A percentile compares a stretch with the other conserved stretches of the same genome.
These are phyloP conservation scores for Acrocalymma vagum DNA, from an alignment of 2,329 filamentous ascomycete genomes.

Conservation along the genomic window DNA sequence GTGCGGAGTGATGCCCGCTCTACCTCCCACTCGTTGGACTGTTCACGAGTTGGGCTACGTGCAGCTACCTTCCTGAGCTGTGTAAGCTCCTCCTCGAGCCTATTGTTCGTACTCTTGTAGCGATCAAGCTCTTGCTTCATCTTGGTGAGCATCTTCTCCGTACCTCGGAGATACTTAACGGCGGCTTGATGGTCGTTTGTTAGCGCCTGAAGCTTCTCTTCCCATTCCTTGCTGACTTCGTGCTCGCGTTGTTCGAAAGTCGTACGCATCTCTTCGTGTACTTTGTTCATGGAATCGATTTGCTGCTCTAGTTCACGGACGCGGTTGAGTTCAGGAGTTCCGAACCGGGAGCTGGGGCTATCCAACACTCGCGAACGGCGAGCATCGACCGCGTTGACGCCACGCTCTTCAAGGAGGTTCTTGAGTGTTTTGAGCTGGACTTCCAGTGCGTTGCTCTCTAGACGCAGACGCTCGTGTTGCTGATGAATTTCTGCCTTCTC, in stretches of 20 bases:
- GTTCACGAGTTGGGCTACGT: constrained; percentile 50
- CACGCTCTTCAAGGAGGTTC: constrained; percentile 88
- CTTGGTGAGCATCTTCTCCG: constrained; percentile 98
- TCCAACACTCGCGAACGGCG: constrained; percentile 76
- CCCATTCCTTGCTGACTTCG: constrained; percentile 87
- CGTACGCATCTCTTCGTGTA: constrained; percentile 85
- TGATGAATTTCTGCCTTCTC: constrained; percentile 84
- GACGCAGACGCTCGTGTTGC: constrained; percentile 83
- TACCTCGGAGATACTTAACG: constrained; percentile 97
- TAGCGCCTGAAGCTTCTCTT: constrained; percentile 90
- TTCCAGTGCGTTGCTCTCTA: constrained; percentile 91
- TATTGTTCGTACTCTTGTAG: constrained; percentile 86
- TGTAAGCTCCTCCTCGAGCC: constrained; percentile 84
- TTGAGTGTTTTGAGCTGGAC: constrained; percentile 95
- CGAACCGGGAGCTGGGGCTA: constrained; percentile 76
- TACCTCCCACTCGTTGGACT: constrained; percentile 73
- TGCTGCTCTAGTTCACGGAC: constrained; percentile 89
- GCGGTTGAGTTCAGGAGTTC: constrained; percentile 79
- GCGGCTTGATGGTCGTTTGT: constrained; percentile 98
- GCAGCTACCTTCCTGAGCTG: constrained; percentile 53
- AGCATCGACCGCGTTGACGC: constrained; percentile 78
- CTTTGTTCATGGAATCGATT: constrained; percentile 76
- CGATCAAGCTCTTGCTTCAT: constrained; percentile 97
- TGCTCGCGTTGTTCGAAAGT: constrained; percentile 81
- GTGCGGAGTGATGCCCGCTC: constrained; percentile 74